Conservation (phyloP, 192 early-diverging fungal species). For the Backusella luteola region DNA sequence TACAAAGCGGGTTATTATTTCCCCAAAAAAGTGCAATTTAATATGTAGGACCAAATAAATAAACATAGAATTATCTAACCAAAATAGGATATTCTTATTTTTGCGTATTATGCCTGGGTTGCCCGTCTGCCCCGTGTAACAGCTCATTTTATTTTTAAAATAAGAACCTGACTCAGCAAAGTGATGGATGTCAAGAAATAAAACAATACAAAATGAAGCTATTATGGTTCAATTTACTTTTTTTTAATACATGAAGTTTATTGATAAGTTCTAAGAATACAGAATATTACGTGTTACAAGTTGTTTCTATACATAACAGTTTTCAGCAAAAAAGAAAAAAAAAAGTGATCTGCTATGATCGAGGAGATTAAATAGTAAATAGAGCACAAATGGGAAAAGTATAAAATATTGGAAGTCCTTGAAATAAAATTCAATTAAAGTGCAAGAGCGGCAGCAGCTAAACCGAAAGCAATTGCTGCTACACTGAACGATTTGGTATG, state of each 20-base stretch:
- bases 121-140: neutral
- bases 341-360: neutral
- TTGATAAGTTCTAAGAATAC: neutral
- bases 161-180: neutral
- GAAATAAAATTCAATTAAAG: neutral
- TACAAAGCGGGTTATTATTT: neutral
- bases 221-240: neutral
- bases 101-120: neutral
- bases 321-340: too few relatives aligned
- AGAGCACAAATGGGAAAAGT: neutral
- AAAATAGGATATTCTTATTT: neutral
- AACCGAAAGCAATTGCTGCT: neutral
- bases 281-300: neutral
- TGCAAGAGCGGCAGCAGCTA: neutral
- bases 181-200: neutral
- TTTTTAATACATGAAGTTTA: neutral
- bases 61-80: neutral
- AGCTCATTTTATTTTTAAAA: neutral
- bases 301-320: neutral
- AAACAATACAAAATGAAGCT: neutral
- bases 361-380: neutral
- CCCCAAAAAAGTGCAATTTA: neutral
- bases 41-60: neutral
- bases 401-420: neutral
- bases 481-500: neutral